Evolutionary conservation across 768 basidiomycete genomes (phyloP), one percentile per base, ranked within the genome.

Genomic region (Phanerodontia chrysosporium): DNA sequence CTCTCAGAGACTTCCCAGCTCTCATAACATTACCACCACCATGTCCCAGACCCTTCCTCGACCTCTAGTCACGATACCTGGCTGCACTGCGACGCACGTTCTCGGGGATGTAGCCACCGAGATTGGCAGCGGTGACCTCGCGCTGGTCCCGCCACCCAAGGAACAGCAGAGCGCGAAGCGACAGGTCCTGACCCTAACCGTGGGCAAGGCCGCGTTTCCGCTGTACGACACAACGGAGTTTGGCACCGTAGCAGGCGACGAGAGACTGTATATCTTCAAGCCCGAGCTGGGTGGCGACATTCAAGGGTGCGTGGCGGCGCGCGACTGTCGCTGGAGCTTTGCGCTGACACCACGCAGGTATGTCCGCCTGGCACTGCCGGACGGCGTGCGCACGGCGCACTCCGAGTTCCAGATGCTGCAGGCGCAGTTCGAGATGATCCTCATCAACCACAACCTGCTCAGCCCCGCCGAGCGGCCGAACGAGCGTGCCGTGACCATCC

Each of bases 371-470:
- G 51, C 28, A 0, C 49, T 63, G 21, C 62, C 58, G 1, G 58
- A 63, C 13, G 62, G 62, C 21, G 62, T 63, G 6, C 28, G 25
- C 12, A 24, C 51, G 10, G 45, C 45, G 25, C 29, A 36, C 16
- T 59, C 62, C n/a, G 58, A 59, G 49, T 59, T 63, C 35, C 28
- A 45, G 14, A 2, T 28, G 3, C 49, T 59, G 2, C 62, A 59
- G 24, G 66, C 64, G 46, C 51, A 45, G 28, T 66, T 69, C 44
- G 68, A 69, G 46, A 56, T 63, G 60, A 51, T 59, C 24, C 63
- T 69, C 16, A 59, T 67, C 54, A 59, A 65, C 30, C 53, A 65
- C 35, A 64, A 63, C 4, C 55, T 69, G 16, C 55, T 69, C 39
- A 62, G n/a, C 39, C 30, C 32, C 14, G 49, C 3, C 13, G 42